phyloP scores from a whole-genome alignment of 805 yeast species.

The Metschnikowia matae region DNA sequence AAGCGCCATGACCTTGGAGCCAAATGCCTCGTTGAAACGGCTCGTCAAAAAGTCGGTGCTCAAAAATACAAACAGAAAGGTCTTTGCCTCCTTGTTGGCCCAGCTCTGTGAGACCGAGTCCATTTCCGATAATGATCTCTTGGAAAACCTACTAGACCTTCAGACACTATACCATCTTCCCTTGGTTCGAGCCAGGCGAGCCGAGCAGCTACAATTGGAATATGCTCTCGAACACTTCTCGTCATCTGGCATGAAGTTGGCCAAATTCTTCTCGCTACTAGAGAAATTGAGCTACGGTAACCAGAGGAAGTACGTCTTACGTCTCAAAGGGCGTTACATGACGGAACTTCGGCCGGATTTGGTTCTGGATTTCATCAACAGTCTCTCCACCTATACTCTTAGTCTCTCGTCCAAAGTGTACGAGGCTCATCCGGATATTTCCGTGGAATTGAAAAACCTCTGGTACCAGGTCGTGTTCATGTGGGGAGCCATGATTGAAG shows the following conservation, averaged over 20 bases:
- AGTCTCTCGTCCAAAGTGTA: slow-evolving; percentile 1
- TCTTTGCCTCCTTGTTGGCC: slow-evolving; percentile 25
- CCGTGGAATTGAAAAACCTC: slow-evolving; percentile 3
- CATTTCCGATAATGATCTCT: slow-evolving; percentile 23
- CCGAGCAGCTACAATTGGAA: slow-evolving; percentile 9
- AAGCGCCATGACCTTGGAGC: slow-evolving; percentile 6
- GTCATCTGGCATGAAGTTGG: slow-evolving; percentile 16
- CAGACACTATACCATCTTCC: neutral
- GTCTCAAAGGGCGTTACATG: slow-evolving; percentile 7
- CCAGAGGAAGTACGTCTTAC: slow-evolving; percentile 16
- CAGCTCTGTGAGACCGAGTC: slow-evolving; percentile 23
- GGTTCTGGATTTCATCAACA: slow-evolving; percentile 9
- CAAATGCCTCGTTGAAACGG: slow-evolving; percentile 7
- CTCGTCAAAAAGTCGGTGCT: slow-evolving; percentile 21
- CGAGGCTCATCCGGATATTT: neutral
- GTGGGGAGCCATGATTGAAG: slow-evolving; percentile 15
- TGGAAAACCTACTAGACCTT: slow-evolving; percentile 24
- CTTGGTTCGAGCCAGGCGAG: neutral
- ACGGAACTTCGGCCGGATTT: slow-evolving; percentile 1
- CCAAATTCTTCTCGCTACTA: slow-evolving; percentile 24
- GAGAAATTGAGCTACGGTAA: slow-evolving; percentile 7
- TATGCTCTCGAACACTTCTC: slow-evolving; percentile 20
- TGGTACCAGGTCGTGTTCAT: slow-evolving; percentile 12
- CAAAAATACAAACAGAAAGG: slow-evolving; percentile 20
- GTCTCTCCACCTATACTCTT: slow-evolving; percentile 15